Percentiles rank a stretch among this genome's conserved stretches.
Conservation (phyloP, 208 protist genomes). For the Sergeia podlipaevii region DNA sequence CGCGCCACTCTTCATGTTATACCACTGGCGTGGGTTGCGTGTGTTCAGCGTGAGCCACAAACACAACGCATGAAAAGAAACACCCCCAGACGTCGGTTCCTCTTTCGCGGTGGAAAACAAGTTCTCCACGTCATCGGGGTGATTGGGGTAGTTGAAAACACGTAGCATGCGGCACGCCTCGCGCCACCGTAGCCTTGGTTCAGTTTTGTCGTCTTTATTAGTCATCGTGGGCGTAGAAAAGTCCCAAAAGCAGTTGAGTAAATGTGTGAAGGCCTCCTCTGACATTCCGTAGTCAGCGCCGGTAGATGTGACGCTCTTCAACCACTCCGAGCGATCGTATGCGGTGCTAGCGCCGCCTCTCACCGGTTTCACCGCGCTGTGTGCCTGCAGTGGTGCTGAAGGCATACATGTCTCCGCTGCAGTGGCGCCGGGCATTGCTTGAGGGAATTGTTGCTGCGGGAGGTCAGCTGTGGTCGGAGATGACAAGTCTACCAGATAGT, state of each 20-base stretch:
- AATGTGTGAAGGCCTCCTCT: conserved; percentile 29
- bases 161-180: conserved; percentile 52
- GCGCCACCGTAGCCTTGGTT: conserved; percentile 33
- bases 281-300: conserved; percentile 34
- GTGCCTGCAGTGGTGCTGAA: too few species aligned
- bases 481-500: conserved; percentile 28
- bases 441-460: too few species aligned
- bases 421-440: too few species aligned
- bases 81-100: conserved; percentile 15
- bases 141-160: conserved; percentile 58
- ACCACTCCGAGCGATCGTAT: conserved; percentile 14
- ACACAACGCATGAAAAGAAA: conserved; percentile 45
- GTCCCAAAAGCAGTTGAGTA: conserved; percentile 30
- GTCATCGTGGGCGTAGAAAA: conserved; percentile 37
- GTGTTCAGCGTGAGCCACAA: conserved; percentile 47
- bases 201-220: not conserved
- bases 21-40: conserved; percentile 38
- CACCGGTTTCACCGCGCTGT: too few species aligned
- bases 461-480: not conserved
- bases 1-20: conserved; percentile 25
- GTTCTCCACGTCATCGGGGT: conserved; percentile 51
- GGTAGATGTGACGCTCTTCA: conserved; percentile 10
- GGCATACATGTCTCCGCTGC: too few species aligned
- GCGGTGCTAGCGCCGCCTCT: not conserved
- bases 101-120: conserved; percentile 37